Percentiles rank a stretch among this genome's conserved stretches.
phyloP scores from a whole-genome alignment of 2,329 filamentous ascomycete genomes.

The Verticillium nonalfalfae region DNA sequence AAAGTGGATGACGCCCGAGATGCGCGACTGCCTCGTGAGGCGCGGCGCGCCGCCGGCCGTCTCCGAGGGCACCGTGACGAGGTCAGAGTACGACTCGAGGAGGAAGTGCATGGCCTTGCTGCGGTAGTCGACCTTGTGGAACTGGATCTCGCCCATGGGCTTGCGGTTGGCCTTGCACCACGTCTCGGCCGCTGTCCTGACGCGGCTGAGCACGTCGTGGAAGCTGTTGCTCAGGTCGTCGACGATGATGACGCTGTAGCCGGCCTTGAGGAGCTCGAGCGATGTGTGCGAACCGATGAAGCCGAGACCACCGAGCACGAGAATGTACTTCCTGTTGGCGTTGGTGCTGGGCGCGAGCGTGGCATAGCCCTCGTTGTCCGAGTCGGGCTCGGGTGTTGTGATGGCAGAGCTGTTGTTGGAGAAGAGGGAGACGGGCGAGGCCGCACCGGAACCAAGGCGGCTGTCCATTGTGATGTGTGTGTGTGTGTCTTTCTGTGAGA shows the following conservation, averaged over 20 bases:
- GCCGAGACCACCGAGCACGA: slow-evolving; percentile 47
- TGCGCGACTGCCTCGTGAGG: slow-evolving; percentile 31
- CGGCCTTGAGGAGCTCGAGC: slow-evolving; percentile 45
- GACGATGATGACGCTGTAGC: slow-evolving; percentile 44
- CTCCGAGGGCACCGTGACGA: slow-evolving; percentile 6
- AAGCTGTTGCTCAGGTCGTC: slow-evolving; percentile 39
- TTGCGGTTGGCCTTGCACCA: slow-evolving; percentile 17
- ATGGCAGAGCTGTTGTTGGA: slow-evolving; percentile 6
- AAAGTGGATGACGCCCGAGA: slow-evolving; percentile 62
- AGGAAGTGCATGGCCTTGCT: slow-evolving; percentile 28
- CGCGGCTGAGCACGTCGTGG: slow-evolving; percentile 19
- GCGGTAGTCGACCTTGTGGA: slow-evolving; percentile 31
- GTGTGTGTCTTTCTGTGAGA: not conserved
- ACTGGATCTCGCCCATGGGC: slow-evolving; percentile 21
- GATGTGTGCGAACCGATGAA: slow-evolving; percentile 52
- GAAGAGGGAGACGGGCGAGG: slow-evolving; percentile 4
- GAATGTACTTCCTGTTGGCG: slow-evolving; percentile 20
- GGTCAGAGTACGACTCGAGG: slow-evolving; percentile 25
- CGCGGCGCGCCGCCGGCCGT: not conserved
- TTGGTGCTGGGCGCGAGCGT: not conserved
- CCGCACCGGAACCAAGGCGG: slow-evolving; percentile 7
- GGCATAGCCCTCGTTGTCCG: slow-evolving; percentile 1
- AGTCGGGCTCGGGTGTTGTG: not conserved
- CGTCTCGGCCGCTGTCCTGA: slow-evolving; percentile 19
- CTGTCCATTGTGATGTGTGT: slow-evolving; percentile 8